Conservation (phyloP, 2,329 filamentous ascomycete species). For the Knufia petricola region DNA sequence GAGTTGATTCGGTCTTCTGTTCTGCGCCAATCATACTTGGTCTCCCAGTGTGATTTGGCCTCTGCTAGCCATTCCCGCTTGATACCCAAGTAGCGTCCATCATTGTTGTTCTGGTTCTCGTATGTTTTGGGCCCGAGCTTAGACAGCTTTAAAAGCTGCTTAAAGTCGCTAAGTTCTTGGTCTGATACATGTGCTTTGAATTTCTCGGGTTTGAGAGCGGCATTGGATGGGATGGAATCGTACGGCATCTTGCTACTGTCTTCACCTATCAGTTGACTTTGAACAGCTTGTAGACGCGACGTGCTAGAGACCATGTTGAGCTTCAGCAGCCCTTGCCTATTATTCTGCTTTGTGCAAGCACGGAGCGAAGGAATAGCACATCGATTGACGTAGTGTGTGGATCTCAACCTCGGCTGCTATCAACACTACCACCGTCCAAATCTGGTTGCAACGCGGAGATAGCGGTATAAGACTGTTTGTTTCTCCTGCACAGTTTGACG, state of each 20-base stretch:
- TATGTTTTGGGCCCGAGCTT: slow-evolving; percentile 41
- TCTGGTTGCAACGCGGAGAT: too few relatives aligned
- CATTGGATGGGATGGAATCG: slow-evolving; percentile 28
- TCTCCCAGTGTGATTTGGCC: slow-evolving; percentile 37
- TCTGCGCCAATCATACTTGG: slow-evolving; percentile 38
- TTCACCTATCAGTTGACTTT: background rate
- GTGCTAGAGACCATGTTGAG: background rate
- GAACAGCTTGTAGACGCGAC: background rate
- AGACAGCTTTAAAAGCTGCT: slow-evolving; percentile 39
- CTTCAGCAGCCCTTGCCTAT: too few relatives aligned
- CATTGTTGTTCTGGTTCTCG: slow-evolving; percentile 37
- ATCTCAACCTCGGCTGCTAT: too few relatives aligned
- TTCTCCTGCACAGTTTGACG: too few relatives aligned
- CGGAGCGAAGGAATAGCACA: too few relatives aligned
- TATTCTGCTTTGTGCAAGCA: too few relatives aligned
- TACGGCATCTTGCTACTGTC: slow-evolving; percentile 17
- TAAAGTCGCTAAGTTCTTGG: slow-evolving; percentile 37
- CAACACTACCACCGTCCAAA: too few relatives aligned
- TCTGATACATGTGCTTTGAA: slow-evolving; percentile 38
- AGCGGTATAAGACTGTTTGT: too few relatives aligned
- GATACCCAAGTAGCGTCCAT: slow-evolving; percentile 34
- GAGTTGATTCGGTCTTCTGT: slow-evolving; percentile 37
- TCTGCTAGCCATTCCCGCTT: slow-evolving; percentile 38
- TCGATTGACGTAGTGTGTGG: too few relatives aligned
- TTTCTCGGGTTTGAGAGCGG: slow-evolving; percentile 30